Conservation (phyloP, 2,329 filamentous ascomycete species). For the Emmonsia crescens region DNA sequence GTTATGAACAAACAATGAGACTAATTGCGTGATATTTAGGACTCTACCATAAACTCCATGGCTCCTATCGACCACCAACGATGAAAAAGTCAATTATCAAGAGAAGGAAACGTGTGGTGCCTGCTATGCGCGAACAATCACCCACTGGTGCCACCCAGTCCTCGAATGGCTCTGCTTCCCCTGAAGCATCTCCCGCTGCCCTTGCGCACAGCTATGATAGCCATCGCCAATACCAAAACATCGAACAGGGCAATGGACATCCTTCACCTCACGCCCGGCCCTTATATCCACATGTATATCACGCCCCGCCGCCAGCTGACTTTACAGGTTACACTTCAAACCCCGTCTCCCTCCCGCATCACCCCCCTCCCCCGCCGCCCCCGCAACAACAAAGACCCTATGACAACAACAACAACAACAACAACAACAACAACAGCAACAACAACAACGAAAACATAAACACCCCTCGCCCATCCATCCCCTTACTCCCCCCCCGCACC, state of each 20-base stretch:
- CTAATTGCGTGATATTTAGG: slow-evolving; percentile 41
- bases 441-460: background rate
- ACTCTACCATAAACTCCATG: slow-evolving; percentile 92
- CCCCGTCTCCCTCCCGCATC: slow-evolving; percentile 23
- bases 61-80: slow-evolving; percentile 82
- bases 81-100: slow-evolving; percentile 99
- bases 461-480: slow-evolving; percentile 17
- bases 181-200: slow-evolving; percentile 28
- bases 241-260: slow-evolving; percentile 21
- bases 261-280: slow-evolving; percentile 12
- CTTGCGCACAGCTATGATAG: slow-evolving; percentile 23
- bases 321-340: slow-evolving; percentile 38
- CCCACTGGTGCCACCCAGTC: slow-evolving; percentile 30
- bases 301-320: slow-evolving; percentile 38
- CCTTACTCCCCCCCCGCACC: slow-evolving; percentile 21
- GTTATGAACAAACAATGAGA: slow-evolving; percentile 3
- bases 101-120: slow-evolving; percentile 85
- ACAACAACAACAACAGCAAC: background rate
- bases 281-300: slow-evolving; percentile 33
- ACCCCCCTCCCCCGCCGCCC: slow-evolving; percentile 16
- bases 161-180: slow-evolving; percentile 32
- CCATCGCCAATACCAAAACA: slow-evolving; percentile 23
- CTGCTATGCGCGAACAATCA: slow-evolving; percentile 49
- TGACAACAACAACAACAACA: background rate
- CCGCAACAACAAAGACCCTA: slow-evolving; percentile 17